Evolutionary conservation across 768 basidiomycete genomes (phyloP).

Genomic region (Leccinum broughii): DNA sequence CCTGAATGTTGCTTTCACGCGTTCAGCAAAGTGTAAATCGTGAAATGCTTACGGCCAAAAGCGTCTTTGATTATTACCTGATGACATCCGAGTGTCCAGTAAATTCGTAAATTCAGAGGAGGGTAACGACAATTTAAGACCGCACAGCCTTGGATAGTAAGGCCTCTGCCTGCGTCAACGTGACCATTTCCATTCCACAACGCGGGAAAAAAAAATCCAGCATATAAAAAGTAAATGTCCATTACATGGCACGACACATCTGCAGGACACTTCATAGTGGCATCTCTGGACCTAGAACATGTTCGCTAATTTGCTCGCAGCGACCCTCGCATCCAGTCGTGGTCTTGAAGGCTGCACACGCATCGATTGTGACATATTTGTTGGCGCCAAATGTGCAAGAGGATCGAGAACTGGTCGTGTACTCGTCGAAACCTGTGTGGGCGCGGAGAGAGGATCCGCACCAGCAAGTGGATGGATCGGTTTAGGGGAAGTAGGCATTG

Average conservation of each 20-base stretch:
- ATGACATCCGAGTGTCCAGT: background rate
- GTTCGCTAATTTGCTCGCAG: constrained; percentile 88
- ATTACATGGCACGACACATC: constrained; percentile 8
- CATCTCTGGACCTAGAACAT: constrained; percentile 58
- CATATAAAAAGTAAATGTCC: constrained; percentile 16
- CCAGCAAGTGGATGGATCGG: constrained; percentile 23
- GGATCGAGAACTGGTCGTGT: constrained; percentile 53
- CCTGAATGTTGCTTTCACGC: background rate
- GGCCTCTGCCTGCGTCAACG: constrained; percentile 1
- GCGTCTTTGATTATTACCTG: background rate
- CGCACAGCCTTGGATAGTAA: background rate
- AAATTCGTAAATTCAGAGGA: background rate
- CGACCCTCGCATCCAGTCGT: constrained; percentile 80
- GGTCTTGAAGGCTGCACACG: constrained; percentile 70
- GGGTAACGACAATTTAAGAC: constrained; percentile 1
- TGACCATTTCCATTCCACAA: constrained; percentile 9
- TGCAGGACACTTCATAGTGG: background rate
- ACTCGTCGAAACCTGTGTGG: constrained; percentile 10
- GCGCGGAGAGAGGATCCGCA: constrained; percentile 15
- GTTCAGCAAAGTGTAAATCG: background rate
- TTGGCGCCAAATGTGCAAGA: constrained; percentile 59
- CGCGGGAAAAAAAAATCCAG: constrained; percentile 17
- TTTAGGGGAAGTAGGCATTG: constrained; percentile 5
- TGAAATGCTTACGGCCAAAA: background rate
- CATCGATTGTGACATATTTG: constrained; percentile 71